Percentiles rank a stretch among this genome's conserved stretches.
These are phyloP conservation scores for Fusarium metavorans DNA, from an alignment of 2,329 filamentous ascomycete genomes.

Conservation along the genomic window DNA sequence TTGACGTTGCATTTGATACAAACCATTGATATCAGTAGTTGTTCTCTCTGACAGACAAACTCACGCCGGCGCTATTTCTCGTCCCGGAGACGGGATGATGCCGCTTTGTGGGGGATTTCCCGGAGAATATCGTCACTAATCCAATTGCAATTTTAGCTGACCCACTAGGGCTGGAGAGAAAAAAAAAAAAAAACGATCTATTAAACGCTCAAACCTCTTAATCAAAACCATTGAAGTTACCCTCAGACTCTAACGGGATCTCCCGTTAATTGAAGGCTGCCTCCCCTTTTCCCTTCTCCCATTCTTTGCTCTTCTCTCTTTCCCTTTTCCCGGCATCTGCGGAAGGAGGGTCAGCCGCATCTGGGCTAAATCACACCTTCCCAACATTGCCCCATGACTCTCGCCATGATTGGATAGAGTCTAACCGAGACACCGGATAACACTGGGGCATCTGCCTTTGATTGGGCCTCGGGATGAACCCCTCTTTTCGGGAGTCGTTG, in stretches of 20 bases:
- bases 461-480: background rate
- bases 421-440: background rate
- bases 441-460: background rate
- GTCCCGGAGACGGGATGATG: background rate
- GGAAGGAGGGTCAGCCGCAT: background rate
- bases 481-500: background rate
- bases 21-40: background rate
- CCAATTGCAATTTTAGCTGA: background rate
- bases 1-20: background rate
- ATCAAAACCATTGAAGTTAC: background rate
- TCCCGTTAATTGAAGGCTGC: background rate
- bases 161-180: background rate
- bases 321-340: background rate
- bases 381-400: background rate
- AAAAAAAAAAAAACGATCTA: background rate
- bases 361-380: background rate
- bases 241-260: background rate
- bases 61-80: background rate
- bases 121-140: background rate
- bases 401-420: background rate
- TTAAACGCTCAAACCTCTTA: background rate
- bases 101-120: background rate
- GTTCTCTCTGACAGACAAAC: background rate
- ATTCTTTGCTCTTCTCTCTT: background rate
- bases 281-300: background rate